Conservation (phyloP, 2,329 filamentous ascomycete species). For the Ophiostoma triangulosporum region DNA sequence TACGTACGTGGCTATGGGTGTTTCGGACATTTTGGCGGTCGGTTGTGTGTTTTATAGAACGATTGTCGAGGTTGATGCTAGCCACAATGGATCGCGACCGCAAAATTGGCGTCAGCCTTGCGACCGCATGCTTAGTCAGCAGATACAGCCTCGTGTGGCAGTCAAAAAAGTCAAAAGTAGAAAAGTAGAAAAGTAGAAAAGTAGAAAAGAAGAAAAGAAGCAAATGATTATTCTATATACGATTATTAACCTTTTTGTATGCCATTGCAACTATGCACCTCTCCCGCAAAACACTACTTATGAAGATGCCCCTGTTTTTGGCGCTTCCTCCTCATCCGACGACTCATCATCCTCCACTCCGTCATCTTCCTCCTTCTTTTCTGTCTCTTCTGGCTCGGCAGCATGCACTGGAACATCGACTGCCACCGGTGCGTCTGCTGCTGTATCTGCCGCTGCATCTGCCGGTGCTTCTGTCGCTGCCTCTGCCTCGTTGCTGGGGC, state of each 20-base stretch:
- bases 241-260: not conserved
- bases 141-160: too few relatives aligned
- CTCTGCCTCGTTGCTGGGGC: not conserved
- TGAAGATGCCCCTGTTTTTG: not conserved
- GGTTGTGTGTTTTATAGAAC: not conserved
- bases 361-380: not conserved
- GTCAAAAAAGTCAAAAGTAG: too few relatives aligned
- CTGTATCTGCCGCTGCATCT: not conserved
- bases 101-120: not conserved
- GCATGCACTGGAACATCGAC: not conserved
- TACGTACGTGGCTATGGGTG: constrained; percentile 50
- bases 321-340: not conserved
- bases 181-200: not conserved
- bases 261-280: not conserved
- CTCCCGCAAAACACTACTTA: not conserved
- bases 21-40: constrained; percentile 18
- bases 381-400: not conserved
- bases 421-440: not conserved
- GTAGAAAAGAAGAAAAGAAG: not conserved
- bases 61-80: not conserved
- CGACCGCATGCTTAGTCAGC: not conserved
- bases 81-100: not conserved
- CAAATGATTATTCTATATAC: not conserved
- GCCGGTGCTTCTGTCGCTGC: not conserved
- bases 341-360: not conserved